These are phyloP conservation scores for Gentiana straminea DNA, from an alignment of 257 asterid species.

Conservation along the genomic window DNA sequence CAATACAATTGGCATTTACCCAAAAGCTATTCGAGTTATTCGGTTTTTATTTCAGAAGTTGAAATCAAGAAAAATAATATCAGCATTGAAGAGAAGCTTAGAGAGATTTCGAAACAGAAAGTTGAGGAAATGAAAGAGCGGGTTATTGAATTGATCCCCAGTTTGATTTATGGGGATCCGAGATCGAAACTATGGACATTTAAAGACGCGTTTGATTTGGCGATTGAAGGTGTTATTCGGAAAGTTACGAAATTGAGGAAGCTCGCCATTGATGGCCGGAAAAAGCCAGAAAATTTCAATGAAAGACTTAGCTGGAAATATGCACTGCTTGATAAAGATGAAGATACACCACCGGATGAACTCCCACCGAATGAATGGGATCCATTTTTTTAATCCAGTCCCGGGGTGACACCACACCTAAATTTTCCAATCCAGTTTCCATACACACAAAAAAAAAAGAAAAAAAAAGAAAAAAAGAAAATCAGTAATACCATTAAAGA, in stretches of 20 bases:
- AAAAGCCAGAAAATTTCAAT: not conserved
- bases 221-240: conserved; percentile 1
- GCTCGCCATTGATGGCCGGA: not conserved
- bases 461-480: no score
- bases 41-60: no score
- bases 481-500: no score
- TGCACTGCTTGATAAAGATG: not conserved
- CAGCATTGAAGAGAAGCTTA: no score
- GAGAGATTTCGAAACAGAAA: no score
- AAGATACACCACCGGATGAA: not conserved
- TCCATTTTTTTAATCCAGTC: not conserved
- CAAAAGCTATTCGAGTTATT: no score
- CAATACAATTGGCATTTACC: conserved; percentile 6
- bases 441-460: no score
- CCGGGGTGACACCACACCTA: no score
- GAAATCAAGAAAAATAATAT: no score
- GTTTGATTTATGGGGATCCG: conserved; percentile 3
- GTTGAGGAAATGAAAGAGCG: not conserved
- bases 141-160: conserved; percentile 6
- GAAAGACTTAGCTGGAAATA: conserved; percentile 8
- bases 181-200: conserved; percentile 4
- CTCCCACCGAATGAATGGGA: not conserved
- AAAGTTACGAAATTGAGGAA: conserved; percentile 7
- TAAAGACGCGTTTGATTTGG: conserved; percentile 8
- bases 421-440: no score